These are phyloP conservation scores for Aspergillus ruber DNA, from an alignment of 2,329 filamentous ascomycete species.

Conservation along the genomic window DNA sequence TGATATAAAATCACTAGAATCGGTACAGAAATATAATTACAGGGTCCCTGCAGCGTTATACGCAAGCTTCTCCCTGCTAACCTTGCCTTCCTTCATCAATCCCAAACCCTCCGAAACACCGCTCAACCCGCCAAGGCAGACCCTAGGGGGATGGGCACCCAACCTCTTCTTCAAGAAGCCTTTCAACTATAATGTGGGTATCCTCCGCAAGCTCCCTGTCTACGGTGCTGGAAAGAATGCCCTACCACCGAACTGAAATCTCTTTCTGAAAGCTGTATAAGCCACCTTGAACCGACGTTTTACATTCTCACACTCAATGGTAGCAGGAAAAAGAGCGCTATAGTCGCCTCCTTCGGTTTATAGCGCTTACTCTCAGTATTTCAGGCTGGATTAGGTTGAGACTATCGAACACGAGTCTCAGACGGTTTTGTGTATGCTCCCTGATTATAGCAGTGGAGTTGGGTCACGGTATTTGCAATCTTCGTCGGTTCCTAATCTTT, in stretches of 20 bases:
- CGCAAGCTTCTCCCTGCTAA: slow-evolving; percentile 45
- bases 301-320: slow-evolving; percentile 26
- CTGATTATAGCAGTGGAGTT: slow-evolving; percentile 21
- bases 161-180: slow-evolving; percentile 39
- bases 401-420: slow-evolving; percentile 35
- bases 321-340: slow-evolving; percentile 17
- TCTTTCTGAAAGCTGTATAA: slow-evolving; percentile 30
- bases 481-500: slow-evolving; percentile 25
- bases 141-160: slow-evolving; percentile 37
- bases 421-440: slow-evolving; percentile 24
- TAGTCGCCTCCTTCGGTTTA: slow-evolving; percentile 27
- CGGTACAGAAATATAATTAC: not conserved
- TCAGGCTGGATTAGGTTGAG: slow-evolving; percentile 16
- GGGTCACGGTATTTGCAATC: slow-evolving; percentile 32
- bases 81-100: slow-evolving; percentile 38
- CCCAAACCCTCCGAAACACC: slow-evolving; percentile 42
- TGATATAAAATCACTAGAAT: too few relatives aligned
- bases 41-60: slow-evolving; percentile 31
- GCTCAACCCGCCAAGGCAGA: slow-evolving; percentile 37
- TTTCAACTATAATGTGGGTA: too few relatives aligned
- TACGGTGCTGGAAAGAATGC: slow-evolving; percentile 27
- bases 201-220: too few relatives aligned
- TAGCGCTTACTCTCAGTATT: slow-evolving; percentile 29
- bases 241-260: slow-evolving; percentile 21
- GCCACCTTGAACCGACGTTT: slow-evolving; percentile 22